Evolutionary conservation across 352 stramenopile species (phyloP).

Genomic region (Pythium biforme): DNA sequence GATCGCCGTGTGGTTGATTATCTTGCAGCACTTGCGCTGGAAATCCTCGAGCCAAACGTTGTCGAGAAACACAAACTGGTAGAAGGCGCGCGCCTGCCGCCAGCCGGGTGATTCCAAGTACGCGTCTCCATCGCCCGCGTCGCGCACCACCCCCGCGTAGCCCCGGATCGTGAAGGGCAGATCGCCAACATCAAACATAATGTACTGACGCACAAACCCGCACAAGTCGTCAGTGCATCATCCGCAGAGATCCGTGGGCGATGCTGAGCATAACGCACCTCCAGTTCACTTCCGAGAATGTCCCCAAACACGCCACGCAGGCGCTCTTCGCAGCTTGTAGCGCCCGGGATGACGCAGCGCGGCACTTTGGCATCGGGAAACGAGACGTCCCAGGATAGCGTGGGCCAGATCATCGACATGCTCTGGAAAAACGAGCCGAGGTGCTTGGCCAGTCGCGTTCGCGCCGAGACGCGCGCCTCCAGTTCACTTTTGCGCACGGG

Average conservation of each 20-base stretch:
- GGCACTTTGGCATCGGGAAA: slow-evolving; percentile 34
- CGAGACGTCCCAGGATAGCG: slow-evolving; percentile 50
- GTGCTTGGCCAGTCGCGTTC: slow-evolving; percentile 32
- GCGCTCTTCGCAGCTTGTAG: slow-evolving; percentile 16
- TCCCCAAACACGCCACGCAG: slow-evolving; percentile 18
- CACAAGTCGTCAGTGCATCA: too few relatives aligned
- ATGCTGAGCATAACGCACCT: slow-evolving; percentile 1
- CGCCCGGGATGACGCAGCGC: slow-evolving; percentile 7
- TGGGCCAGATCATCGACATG: slow-evolving; percentile 77
- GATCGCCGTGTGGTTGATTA: slow-evolving; percentile 41
- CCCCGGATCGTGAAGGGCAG: slow-evolving; percentile 42
- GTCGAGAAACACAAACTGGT: slow-evolving; percentile 69
- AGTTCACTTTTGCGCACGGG: slow-evolving; percentile 53
- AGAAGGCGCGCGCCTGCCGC: slow-evolving; percentile 63
- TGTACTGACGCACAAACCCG: too few relatives aligned
- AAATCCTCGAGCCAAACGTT: slow-evolving; percentile 65
- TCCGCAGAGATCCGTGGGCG: too few relatives aligned
- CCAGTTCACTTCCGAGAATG: slow-evolving; percentile 14
- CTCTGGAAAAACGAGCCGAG: slow-evolving; percentile 52
- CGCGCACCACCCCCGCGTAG: slow-evolving; percentile 51
- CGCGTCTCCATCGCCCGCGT: slow-evolving; percentile 30
- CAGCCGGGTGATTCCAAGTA: slow-evolving; percentile 34
- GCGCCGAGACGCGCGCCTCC: slow-evolving; percentile 34
- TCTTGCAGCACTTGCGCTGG: slow-evolving; percentile 43
- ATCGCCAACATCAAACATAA: slow-evolving; percentile 9